Evolutionary conservation across 169 alveolate genomes (phyloP), one percentile per base, ranked within the genome.

Genomic region (Eimeria maxima): DNA sequence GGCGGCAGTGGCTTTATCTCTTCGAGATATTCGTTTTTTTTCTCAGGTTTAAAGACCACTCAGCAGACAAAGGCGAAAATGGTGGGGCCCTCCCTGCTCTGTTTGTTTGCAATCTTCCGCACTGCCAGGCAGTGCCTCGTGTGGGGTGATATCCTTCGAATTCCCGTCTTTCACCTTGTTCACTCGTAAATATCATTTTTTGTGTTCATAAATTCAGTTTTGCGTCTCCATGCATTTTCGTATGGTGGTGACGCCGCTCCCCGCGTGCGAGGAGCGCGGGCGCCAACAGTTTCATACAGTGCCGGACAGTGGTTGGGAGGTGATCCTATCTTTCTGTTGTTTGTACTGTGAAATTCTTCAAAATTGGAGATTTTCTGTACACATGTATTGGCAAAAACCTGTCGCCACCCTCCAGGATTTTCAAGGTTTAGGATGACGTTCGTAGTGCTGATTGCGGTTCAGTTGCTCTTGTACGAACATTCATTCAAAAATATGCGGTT

Each of bases 1-100:
- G 8, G 33, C 55, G 84, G 90, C 90, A 80, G 90, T 80, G 90
- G 90, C 90, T 44, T 80, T 44, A 74, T 44, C 84, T 80, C n/a
- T 42, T 80, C 0, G 90, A 44, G 45, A n/a, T 5, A 42, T 80
- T 24, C 29, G 14, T 13, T 42, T 45, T 47, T 47, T 80, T 80
- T 80, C 47, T 69, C 47, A 27, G 38, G 16, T 44, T 80, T 44
- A 4, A 22, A n/a, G 42, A 69, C 90, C 90, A 80, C 90, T 80
- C 90, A 80, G 69, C n/a, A 80, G 29, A n/a, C 29, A n/a, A 50
- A 44, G 20, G 44, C n/a, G 69, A 80, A 80, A 47, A 80, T 80
- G 90, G 90, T 80, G 45, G 47, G 90, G 50, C 42, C 18, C 27
- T 13, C 88, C 33, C 13, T 60, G 7, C 69, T 80, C 67, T n/a